phyloP scores from a whole-genome alignment of 2,329 filamentous ascomycete genomes.

The Septoria petroselini region DNA sequence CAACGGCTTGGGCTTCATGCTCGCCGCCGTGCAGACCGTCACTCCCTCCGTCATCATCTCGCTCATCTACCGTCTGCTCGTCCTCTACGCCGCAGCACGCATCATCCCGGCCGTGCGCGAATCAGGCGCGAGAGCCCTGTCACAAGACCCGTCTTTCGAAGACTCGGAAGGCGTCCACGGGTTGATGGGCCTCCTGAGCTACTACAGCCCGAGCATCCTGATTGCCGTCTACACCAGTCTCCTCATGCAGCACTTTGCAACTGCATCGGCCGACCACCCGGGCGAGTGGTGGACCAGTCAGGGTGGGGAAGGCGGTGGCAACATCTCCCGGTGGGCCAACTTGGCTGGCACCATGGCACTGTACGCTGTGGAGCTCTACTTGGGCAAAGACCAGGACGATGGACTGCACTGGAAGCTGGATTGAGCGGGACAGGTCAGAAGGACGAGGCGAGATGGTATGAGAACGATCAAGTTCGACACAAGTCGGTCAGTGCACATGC shows the following conservation, averaged over 20 bases:
- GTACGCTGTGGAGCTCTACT: constrained; percentile 85
- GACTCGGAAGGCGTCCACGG: constrained; percentile 68
- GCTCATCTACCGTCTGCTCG: constrained; percentile 85
- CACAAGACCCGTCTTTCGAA: constrained; percentile 80
- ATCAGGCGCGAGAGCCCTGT: constrained; percentile 75
- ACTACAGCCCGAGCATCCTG: constrained; percentile 91
- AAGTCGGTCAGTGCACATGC: background rate
- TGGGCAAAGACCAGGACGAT: constrained; percentile 79
- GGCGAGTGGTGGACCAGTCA: constrained; percentile 80
- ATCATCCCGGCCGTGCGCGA: constrained; percentile 94
- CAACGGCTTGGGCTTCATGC: constrained; percentile 79
- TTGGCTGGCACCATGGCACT: constrained; percentile 82
- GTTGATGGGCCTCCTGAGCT: constrained; percentile 78
- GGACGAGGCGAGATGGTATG: background rate
- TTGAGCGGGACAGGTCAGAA: constrained; percentile 19
- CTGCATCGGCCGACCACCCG: constrained; percentile 56
- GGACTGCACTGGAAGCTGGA: constrained; percentile 77
- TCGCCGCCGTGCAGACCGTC: constrained; percentile 90
- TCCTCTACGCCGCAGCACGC: constrained; percentile 90
- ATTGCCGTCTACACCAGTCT: constrained; percentile 96
- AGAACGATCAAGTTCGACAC: background rate
- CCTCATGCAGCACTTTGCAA: constrained; percentile 90
- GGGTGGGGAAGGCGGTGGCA: constrained; percentile 76
- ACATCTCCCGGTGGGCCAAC: constrained; percentile 92
- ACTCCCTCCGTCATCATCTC: constrained; percentile 95